Conservation (phyloP, 2,329 filamentous ascomycete species). For the Lasiodiplodia theobromae region DNA sequence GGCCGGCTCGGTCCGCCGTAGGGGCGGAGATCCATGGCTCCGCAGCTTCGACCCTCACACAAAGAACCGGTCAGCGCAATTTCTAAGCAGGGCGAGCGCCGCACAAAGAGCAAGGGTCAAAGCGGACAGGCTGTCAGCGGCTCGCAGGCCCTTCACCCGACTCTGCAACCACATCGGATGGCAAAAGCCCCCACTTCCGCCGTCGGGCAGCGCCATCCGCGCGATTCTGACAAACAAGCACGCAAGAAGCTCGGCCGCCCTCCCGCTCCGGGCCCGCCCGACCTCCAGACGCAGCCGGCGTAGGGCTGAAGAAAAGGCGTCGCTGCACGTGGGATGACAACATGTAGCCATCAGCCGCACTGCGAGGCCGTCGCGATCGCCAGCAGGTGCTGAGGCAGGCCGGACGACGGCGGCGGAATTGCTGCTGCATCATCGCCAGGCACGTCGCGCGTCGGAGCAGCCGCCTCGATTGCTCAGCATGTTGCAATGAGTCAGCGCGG, state of each 20-base stretch:
- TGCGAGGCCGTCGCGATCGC: conserved; percentile 1
- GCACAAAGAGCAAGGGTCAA: conserved; percentile 3
- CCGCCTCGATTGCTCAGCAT: conserved; percentile 20
- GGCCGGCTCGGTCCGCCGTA: conserved; percentile 26
- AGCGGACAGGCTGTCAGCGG: conserved; percentile 3
- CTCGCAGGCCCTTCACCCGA: conserved; percentile 4
- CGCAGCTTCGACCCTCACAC: neutral
- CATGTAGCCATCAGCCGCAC: conserved; percentile 10
- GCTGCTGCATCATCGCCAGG: conserved; percentile 9
- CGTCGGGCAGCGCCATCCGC: conserved; percentile 20
- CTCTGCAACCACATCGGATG: neutral
- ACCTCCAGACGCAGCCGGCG: conserved; percentile 11
- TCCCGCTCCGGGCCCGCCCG: conserved; percentile 1
- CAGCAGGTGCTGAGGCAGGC: conserved; percentile 1
- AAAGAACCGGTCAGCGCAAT: conserved; percentile 14
- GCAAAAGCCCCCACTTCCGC: conserved; percentile 3
- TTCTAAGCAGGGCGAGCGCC: neutral
- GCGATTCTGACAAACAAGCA: conserved; percentile 25
- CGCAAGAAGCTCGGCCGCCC: conserved; percentile 16
- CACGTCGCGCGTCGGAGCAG: conserved; percentile 14
- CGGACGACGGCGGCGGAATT: neutral
- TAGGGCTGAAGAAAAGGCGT: conserved; percentile 17
- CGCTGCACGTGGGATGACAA: conserved; percentile 20
- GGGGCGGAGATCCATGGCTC: neutral
- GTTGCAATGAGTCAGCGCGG: neutral